Conservation (phyloP, 2,329 filamentous ascomycete genomes). For the Paecilomyces variotii region DNA sequence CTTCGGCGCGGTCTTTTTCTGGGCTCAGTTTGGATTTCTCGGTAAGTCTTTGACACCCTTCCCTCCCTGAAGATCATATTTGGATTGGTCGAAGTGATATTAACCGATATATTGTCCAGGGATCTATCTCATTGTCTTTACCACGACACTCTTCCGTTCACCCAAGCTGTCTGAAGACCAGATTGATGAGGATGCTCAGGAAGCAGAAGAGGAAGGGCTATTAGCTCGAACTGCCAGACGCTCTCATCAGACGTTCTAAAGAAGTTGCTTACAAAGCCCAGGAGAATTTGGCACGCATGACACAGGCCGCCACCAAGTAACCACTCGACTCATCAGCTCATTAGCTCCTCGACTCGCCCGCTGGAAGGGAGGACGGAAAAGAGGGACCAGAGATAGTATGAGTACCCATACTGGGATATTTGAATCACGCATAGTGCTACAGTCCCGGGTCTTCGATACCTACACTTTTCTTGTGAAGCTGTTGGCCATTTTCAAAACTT, state of each 20-base stretch:
- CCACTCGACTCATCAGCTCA: conserved; percentile 51
- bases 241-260: conserved; percentile 45
- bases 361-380: background rate
- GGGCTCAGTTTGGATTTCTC: conserved; percentile 90
- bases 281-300: conserved; percentile 42
- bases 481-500: background rate
- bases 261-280: background rate
- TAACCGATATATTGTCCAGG: conserved; percentile 17
- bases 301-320: conserved; percentile 53
- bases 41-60: conserved; percentile 30
- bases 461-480: background rate
- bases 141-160: conserved; percentile 70
- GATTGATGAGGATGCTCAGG: conserved; percentile 81
- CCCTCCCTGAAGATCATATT: background rate
- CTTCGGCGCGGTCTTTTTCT: conserved; percentile 88
- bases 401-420: background rate
- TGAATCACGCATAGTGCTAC: background rate
- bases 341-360: conserved; percentile 11
- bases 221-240: conserved; percentile 73
- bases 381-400: background rate
- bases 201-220: conserved; percentile 87
- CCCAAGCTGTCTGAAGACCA: conserved; percentile 69
- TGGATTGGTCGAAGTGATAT: background rate
- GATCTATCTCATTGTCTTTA: conserved; percentile 73
- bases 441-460: background rate